Evolutionary conservation across 2,329 filamentous ascomycete species (phyloP).

Genomic region (Trichoderma gracile): DNA sequence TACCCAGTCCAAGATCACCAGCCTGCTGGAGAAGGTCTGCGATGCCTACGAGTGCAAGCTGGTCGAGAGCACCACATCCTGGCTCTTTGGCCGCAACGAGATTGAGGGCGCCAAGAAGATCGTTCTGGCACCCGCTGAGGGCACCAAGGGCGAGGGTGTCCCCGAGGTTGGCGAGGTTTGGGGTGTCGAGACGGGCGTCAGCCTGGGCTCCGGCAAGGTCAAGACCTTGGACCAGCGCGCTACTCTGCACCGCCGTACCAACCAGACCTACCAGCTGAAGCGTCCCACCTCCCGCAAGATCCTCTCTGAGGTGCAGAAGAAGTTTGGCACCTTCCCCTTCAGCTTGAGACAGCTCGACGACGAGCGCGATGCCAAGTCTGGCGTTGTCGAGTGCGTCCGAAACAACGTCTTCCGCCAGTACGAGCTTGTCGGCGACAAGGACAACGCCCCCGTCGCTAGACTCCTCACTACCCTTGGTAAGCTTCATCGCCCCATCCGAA

Average conservation of each 20-base stretch:
- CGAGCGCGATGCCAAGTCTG: constrained; percentile 92
- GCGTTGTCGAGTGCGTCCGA: constrained; percentile 94
- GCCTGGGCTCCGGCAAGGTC: constrained; percentile 88
- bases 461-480: constrained; percentile 90
- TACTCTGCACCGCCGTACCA: constrained; percentile 90
- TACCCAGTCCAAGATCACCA: constrained; percentile 83
- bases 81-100: constrained; percentile 94
- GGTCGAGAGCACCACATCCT: constrained; percentile 97
- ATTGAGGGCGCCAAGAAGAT: constrained; percentile 99
- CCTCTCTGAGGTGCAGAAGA: constrained; percentile 92
- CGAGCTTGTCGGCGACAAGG: constrained; percentile 93
- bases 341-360: constrained; percentile 95
- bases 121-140: constrained; percentile 82
- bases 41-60: constrained; percentile 89
- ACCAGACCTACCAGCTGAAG: constrained; percentile 90
- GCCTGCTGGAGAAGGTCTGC: constrained; percentile 85
- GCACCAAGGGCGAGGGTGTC: constrained; percentile 84
- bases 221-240: constrained; percentile 86
- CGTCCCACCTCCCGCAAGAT: constrained; percentile 89
- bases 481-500: constrained; percentile 40
- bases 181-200: constrained; percentile 96
- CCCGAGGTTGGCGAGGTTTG: constrained; percentile 92
- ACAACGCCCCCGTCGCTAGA: constrained; percentile 79
- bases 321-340: constrained; percentile 97
- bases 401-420: constrained; percentile 92